Evolutionary conservation across 768 basidiomycete species (phyloP).

Genomic region (Trametes maxima): DNA sequence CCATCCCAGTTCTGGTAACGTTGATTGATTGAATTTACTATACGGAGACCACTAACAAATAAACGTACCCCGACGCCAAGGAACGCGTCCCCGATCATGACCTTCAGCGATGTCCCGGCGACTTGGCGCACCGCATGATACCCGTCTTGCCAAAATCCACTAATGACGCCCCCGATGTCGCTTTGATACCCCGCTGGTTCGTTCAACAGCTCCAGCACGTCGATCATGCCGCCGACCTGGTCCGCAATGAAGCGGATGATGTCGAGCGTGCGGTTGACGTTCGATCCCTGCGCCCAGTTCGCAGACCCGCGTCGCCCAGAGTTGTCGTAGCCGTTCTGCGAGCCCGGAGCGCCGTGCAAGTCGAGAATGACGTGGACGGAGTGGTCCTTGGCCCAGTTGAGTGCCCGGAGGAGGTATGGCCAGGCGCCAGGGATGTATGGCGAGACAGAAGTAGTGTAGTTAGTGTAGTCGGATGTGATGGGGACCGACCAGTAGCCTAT

Average conservation of each 20-base stretch:
- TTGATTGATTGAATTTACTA: neutral
- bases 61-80: conserved; percentile 53
- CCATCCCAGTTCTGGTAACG: conserved; percentile 53
- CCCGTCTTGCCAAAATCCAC: conserved; percentile 60
- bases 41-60: neutral
- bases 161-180: conserved; percentile 46
- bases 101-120: conserved; percentile 48
- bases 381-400: conserved; percentile 65
- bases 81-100: conserved; percentile 78
- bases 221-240: conserved; percentile 57
- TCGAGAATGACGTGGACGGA: conserved; percentile 73
- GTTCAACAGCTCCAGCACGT: conserved; percentile 70
- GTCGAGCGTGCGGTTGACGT: conserved; percentile 59
- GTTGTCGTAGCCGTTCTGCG: conserved; percentile 69
- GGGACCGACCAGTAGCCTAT: conserved; percentile 83
- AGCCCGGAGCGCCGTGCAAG: conserved; percentile 72
- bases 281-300: conserved; percentile 49
- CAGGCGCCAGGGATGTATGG: conserved; percentile 70
- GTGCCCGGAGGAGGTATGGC: conserved; percentile 62
- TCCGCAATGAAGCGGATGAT: conserved; percentile 56
- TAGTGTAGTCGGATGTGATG: conserved; percentile 54
- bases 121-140: conserved; percentile 58
- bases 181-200: conserved; percentile 62
- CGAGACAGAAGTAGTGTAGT: conserved; percentile 42
- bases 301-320: conserved; percentile 63